Conservation (phyloP, 2,329 filamentous ascomycete species). For the Cyclaneusma minus region DNA sequence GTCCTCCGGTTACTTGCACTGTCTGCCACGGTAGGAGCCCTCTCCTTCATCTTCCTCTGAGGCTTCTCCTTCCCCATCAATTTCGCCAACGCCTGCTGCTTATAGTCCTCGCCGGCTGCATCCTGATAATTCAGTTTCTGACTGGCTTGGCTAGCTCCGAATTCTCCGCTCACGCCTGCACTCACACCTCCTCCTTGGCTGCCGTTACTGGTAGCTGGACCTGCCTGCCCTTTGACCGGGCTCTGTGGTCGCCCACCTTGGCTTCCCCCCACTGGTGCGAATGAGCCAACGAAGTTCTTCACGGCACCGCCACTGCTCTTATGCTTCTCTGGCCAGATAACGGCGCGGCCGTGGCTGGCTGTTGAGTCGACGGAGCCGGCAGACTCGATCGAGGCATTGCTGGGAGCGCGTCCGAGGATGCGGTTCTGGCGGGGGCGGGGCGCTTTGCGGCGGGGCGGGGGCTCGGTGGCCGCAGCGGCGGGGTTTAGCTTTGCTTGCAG, state of each 20-base stretch:
- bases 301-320: conserved; percentile 9
- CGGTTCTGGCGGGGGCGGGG: conserved; percentile 9
- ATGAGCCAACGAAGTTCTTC: conserved; percentile 9
- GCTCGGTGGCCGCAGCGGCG: too few relatives aligned
- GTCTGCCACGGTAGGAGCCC: conserved; percentile 9
- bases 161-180: too few relatives aligned
- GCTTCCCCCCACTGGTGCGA: conserved; percentile 3
- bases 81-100: conserved; percentile 14
- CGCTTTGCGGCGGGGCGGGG: too few relatives aligned
- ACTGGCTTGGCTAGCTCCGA: too few relatives aligned
- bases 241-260: neutral
- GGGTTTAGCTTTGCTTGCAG: conserved; percentile 8
- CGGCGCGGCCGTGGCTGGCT: conserved; percentile 13
- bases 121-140: conserved; percentile 17
- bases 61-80: conserved; percentile 15
- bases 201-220: conserved; percentile 12
- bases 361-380: conserved; percentile 24
- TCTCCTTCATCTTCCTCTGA: conserved; percentile 9
- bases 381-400: conserved; percentile 33
- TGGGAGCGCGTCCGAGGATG: conserved; percentile 41
- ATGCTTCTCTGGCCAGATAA: conserved; percentile 10
- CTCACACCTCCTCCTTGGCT: too few relatives aligned
- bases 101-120: conserved; percentile 13
- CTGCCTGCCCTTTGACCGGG: neutral
- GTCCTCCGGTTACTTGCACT: too few relatives aligned